Evolutionary conservation across 768 basidiomycete genomes (phyloP).

Genomic region (Hemileccinum rubropunctum): DNA sequence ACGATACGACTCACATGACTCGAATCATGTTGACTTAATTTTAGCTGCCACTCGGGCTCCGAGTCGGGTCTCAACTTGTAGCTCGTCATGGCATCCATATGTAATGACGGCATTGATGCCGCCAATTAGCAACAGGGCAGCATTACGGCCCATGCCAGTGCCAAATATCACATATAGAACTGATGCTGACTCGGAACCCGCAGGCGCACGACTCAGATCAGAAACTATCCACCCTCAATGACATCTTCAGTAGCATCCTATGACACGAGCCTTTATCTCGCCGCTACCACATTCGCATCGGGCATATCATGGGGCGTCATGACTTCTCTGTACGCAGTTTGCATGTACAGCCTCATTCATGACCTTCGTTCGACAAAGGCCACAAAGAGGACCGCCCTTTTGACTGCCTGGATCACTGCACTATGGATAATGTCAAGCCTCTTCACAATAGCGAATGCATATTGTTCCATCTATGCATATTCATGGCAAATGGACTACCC

Average conservation of each 20-base stretch:
- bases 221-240: background rate
- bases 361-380: background rate
- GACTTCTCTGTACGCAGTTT: background rate
- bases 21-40: too few species aligned
- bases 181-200: too few species aligned
- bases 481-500: slow-evolving; percentile 2
- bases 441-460: background rate
- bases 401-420: background rate
- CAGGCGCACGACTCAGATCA: too few species aligned
- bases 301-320: slow-evolving; percentile 3
- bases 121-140: too few species aligned
- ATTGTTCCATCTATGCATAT: background rate
- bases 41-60: too few species aligned
- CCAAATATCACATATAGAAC: too few species aligned
- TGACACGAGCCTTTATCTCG: background rate
- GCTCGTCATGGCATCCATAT: too few species aligned
- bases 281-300: slow-evolving; percentile 1
- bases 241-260: background rate
- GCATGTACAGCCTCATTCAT: background rate
- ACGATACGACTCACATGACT: too few species aligned
- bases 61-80: too few species aligned
- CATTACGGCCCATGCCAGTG: too few species aligned
- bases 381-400: background rate
- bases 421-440: background rate
- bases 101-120: too few species aligned